Conservation (phyloP, 768 basidiomycete species). For the Russula compacta region DNA sequence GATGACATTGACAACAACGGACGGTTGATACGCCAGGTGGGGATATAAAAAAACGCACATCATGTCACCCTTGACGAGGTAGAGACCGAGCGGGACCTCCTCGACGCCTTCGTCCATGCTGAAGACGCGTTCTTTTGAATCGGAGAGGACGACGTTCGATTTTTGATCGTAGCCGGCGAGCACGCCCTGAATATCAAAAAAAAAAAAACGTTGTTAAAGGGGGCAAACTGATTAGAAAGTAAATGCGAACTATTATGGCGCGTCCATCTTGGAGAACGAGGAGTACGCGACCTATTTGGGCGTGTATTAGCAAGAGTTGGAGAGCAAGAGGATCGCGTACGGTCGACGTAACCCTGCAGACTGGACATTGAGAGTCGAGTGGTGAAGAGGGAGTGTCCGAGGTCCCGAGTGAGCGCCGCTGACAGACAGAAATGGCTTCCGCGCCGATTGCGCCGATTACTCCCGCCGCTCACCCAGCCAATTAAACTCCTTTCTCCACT, state of each 20-base stretch:
- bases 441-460: not conserved
- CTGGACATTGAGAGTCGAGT: constrained; percentile 51
- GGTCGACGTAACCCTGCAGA: constrained; percentile 88
- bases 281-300: constrained; percentile 65
- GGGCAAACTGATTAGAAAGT: not conserved
- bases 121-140: constrained; percentile 89
- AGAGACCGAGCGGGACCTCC: constrained; percentile 88
- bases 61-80: constrained; percentile 97
- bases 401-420: not conserved
- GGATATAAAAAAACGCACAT: constrained; percentile 52
- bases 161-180: constrained; percentile 92
- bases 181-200: constrained; percentile 48
- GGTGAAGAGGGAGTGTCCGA: not conserved
- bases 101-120: constrained; percentile 87
- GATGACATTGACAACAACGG: not conserved
- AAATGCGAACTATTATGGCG: constrained; percentile 70
- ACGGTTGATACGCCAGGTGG: not conserved
- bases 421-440: too few relatives aligned
- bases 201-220: not conserved
- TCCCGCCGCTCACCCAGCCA: not conserved
- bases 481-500: not conserved
- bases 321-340: constrained; percentile 32
- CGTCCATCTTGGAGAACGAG: constrained; percentile 95
- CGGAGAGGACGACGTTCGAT: constrained; percentile 91
- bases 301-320: not conserved